Evolutionary conservation across 73 alveolate species (phyloP).

Genomic region (Paramecium caudatum): DNA sequence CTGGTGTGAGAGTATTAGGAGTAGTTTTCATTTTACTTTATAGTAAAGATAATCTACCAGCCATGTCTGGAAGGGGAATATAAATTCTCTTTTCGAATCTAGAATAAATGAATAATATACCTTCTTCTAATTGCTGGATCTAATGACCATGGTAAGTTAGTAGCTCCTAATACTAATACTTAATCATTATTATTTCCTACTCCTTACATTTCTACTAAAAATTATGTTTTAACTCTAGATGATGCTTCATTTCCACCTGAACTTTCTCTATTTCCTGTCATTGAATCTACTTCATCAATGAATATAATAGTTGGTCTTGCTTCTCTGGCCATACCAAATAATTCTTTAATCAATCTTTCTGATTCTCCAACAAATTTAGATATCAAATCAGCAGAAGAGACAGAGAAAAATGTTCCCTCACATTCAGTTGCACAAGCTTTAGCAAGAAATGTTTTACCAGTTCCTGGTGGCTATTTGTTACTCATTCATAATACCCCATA

Average conservation of each 20-base stretch:
- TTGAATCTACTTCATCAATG: conserved; percentile 98
- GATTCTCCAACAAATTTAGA: conserved; percentile 96
- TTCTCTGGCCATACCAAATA: conserved; percentile 98
- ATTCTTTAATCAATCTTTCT: conserved; percentile 90
- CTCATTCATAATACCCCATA: conserved; percentile 84
- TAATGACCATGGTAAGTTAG: conserved; percentile 99
- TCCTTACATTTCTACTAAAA: conserved; percentile 98
- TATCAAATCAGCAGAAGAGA: conserved; percentile 86
- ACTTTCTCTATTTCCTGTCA: conserved; percentile 90
- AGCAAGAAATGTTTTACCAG: conserved; percentile 99
- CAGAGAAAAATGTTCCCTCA: conserved; percentile 97
- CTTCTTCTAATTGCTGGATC: conserved; percentile 98
- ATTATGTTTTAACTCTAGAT: conserved; percentile 97
- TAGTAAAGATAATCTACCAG: conserved; percentile 88
- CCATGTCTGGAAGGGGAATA: conserved; percentile 95
- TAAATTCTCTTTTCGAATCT: conserved; percentile 98
- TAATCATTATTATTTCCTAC: conserved; percentile 96
- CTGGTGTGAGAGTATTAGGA: conserved; percentile 90
- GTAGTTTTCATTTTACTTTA: conserved; percentile 88
- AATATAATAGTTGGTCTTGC: conserved; percentile 98
- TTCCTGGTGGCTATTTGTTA: conserved; percentile 96
- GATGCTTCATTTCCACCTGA: conserved; percentile 98
- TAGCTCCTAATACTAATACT: conserved; percentile 98
- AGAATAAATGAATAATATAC: background rate
- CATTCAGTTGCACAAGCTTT: conserved; percentile 99